Evolutionary conservation across 495 filamentous ascomycete genomes (phyloP).

Genomic region (Chaetomium fimeti): DNA sequence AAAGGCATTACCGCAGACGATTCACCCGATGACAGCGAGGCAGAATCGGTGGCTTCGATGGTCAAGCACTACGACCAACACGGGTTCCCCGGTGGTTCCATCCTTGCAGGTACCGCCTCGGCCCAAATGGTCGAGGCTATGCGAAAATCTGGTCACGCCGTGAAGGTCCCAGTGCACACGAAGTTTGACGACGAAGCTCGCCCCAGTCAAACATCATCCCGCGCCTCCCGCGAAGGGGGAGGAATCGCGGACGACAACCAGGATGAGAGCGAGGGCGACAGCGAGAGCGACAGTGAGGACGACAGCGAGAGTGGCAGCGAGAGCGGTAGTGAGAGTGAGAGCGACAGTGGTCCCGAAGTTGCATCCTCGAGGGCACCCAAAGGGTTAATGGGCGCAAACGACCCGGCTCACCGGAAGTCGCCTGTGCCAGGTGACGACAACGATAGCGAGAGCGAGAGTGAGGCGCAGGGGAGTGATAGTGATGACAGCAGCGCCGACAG

Average conservation of each 20-base stretch:
- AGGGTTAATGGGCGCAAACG: background rate
- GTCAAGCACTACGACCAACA: constrained; percentile 48
- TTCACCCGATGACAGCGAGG: constrained; percentile 30
- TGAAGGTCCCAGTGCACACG: constrained; percentile 36
- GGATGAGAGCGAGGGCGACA: constrained; percentile 6
- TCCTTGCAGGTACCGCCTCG: constrained; percentile 44
- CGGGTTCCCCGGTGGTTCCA: constrained; percentile 52
- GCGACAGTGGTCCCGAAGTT: constrained; percentile 28
- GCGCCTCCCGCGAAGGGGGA: background rate
- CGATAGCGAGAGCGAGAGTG: constrained; percentile 4
- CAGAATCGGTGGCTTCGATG: constrained; percentile 33
- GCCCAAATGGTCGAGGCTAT: constrained; percentile 38
- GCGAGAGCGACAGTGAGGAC: too few species aligned
- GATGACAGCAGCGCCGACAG: constrained; percentile 18
- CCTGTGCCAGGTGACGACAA: constrained; percentile 16
- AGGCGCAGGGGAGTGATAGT: constrained; percentile 14
- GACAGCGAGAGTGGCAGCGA: background rate
- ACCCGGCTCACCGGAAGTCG: background rate
- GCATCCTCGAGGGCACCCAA: constrained; percentile 18
- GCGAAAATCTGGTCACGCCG: constrained; percentile 30
- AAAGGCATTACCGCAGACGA: constrained; percentile 14
- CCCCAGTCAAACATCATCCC: constrained; percentile 6
- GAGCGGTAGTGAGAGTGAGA: constrained; percentile 24
- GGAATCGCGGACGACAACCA: constrained; percentile 14
- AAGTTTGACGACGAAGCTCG: constrained; percentile 31